A percentile compares a stretch with the other conserved stretches of the same genome.
Evolutionary conservation across 2,329 filamentous ascomycete genomes (phyloP).

Genomic region (Sporothrix dimorphospora): DNA sequence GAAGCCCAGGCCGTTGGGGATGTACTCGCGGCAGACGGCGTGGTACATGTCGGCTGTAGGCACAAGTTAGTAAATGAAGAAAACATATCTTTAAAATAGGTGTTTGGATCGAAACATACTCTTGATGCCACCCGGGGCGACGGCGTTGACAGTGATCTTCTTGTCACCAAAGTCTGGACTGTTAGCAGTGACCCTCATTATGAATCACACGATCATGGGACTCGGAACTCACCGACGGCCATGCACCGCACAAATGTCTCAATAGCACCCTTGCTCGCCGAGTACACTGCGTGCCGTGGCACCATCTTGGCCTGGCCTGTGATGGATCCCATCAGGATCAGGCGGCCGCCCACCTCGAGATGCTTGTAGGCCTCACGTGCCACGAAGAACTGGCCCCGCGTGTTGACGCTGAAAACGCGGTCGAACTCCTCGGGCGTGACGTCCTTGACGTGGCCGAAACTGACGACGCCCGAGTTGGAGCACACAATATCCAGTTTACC

Average conservation of each 20-base stretch:
- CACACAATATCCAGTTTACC: slow-evolving; percentile 64
- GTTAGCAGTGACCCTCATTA: neutral
- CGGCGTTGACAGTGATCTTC: slow-evolving; percentile 45
- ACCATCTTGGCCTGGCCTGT: slow-evolving; percentile 47
- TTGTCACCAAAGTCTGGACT: slow-evolving; percentile 41
- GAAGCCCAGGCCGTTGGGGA: slow-evolving; percentile 44
- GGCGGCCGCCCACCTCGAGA: slow-evolving; percentile 62
- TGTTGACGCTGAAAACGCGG: slow-evolving; percentile 63
- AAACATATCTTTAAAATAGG: neutral
- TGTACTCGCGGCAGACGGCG: slow-evolving; percentile 45
- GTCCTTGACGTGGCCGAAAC: slow-evolving; percentile 61
- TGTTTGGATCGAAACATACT: too few species aligned
- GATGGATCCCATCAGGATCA: slow-evolving; percentile 67
- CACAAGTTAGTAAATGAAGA: neutral
- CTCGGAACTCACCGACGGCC: slow-evolving; percentile 33
- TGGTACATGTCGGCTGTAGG: slow-evolving; percentile 40
- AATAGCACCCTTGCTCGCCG: slow-evolving; percentile 44
- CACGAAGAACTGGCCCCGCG: slow-evolving; percentile 65
- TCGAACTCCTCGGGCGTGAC: slow-evolving; percentile 63
- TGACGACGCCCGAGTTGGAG: slow-evolving; percentile 64
- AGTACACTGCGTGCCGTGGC: slow-evolving; percentile 43
- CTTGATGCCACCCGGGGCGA: slow-evolving; percentile 43
- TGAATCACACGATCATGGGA: neutral
- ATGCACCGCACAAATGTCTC: slow-evolving; percentile 42
- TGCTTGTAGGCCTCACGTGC: slow-evolving; percentile 65